Base-by-base conservation (phyloP, 2,329 filamentous ascomycete genomes). In the Phaeophleospora eucalypticola region DNA sequence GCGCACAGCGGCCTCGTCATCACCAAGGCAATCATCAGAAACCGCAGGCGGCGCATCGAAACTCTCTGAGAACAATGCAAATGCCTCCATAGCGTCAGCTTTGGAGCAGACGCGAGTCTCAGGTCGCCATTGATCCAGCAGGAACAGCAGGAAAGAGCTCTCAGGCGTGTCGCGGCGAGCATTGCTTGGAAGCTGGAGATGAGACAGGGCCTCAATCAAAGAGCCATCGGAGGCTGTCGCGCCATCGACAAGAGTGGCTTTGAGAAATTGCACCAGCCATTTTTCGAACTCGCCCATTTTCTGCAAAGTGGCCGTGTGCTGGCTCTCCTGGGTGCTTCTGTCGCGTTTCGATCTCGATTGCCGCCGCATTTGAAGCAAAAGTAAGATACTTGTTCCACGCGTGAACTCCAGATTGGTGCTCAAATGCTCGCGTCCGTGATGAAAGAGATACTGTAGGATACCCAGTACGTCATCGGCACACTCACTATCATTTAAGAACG, bases 391-490 rank as follows among this genome's bases (percentile, higher is more conserved):
- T 53, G 90, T 86, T 0, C 90, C 91, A 9, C 87, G 83, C 35
- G 94, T 73, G 58, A 96, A 96, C 0, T 83, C 84, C 0, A 89
- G 82, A 0, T 78, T 75, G 24, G 66, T 69, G 24, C 43, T 35
- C 3, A 98, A 73, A 62, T 91, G 83, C 4, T 70, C 58, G 14
- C 72, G 71, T 6, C 91, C 89, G 42, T 79, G 77, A 4, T 79
- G 73, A 12, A 97, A 74, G 1, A 99, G 76, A 66, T 95, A 96
- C 65, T 89, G 86, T 49, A 87, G 82, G 27, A 98, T 79, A 0
- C 90, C 91, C 36, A 97, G 76, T 1, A 87, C 84, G 70, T 98
- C 93, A 61, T 95, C 88, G 8, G 90, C 87, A 66, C 91, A 97
- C 61, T 94, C 86, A 0, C 84, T 78, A 57, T 97, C 85, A 1